Conservation (phyloP, 179 eudicot species). For the Silene vulgaris region DNA sequence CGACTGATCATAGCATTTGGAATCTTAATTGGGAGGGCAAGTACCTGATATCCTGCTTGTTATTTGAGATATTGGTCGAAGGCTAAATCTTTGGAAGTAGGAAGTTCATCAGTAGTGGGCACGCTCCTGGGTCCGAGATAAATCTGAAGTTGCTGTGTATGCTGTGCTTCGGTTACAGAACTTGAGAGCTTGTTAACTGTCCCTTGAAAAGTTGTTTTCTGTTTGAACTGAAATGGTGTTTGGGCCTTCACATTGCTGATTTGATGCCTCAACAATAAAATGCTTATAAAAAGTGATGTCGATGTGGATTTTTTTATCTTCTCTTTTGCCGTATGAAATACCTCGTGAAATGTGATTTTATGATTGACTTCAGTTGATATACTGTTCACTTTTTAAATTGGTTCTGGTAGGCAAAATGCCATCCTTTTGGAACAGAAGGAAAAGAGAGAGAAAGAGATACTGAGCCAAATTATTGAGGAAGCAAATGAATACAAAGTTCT, state of each 20-base stretch:
- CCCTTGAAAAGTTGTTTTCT: not conserved
- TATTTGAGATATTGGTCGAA: not conserved
- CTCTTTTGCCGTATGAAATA: too few species aligned
- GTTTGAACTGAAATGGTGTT: not conserved
- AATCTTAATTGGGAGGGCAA: not conserved
- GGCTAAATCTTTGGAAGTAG: not conserved
- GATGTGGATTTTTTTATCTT: not conserved
- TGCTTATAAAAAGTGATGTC: not conserved
- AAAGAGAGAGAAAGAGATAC: constrained; percentile 48
- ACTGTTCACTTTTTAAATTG: not conserved
- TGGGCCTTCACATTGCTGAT: not conserved
- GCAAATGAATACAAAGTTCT: constrained; percentile 47
- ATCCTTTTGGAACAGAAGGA: constrained; percentile 55
- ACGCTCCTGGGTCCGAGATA: not conserved
- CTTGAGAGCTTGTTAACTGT: not conserved
- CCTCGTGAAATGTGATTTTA: not conserved
- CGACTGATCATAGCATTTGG: not conserved
- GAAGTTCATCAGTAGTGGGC: not conserved
- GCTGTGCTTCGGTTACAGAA: not conserved
- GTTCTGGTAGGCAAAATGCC: constrained; percentile 46
- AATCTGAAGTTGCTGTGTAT: too few species aligned
- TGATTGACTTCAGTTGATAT: not conserved
- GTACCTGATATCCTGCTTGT: not conserved
- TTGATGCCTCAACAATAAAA: not conserved
- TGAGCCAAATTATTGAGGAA: constrained; percentile 51